phyloP scores from a whole-genome alignment of 257 asterid species.

The Solanum peruvianum region DNA sequence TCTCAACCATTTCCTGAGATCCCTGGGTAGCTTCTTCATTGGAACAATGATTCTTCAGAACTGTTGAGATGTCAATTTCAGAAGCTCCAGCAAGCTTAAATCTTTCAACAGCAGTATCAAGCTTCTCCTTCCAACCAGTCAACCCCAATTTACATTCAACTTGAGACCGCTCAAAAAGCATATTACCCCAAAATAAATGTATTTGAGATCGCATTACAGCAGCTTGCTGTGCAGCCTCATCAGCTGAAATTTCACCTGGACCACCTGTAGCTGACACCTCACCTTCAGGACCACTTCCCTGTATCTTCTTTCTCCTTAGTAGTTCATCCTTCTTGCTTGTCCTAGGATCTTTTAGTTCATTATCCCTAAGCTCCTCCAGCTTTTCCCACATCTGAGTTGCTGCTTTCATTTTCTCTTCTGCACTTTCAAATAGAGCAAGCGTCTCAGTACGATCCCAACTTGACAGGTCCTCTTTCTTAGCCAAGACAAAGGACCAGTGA shows the following conservation, averaged over 20 bases:
- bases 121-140: conserved; percentile 69
- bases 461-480: conserved; percentile 56
- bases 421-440: conserved; percentile 51
- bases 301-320: conserved; percentile 47
- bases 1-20: conserved; percentile 22
- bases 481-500: conserved; percentile 73
- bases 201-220: conserved; percentile 85
- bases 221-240: conserved; percentile 76
- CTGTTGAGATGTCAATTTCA: conserved; percentile 63
- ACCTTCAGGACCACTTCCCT: conserved; percentile 32
- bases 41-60: conserved; percentile 66
- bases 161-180: conserved; percentile 84
- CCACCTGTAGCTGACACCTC: conserved; percentile 21
- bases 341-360: conserved; percentile 45
- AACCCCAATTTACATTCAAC: conserved; percentile 57
- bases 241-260: conserved; percentile 43
- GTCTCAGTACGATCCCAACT: conserved; percentile 75
- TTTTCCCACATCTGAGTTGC: conserved; percentile 93
- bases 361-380: conserved; percentile 75
- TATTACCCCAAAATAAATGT: conserved; percentile 86
- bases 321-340: conserved; percentile 56
- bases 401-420: conserved; percentile 72
- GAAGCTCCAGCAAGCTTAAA: conserved; percentile 94
- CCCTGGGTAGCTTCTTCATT: conserved; percentile 37
- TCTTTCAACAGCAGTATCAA: conserved; percentile 62